Conservation (phyloP, 129 eudicot species). For the Oenanthe sinensis region DNA sequence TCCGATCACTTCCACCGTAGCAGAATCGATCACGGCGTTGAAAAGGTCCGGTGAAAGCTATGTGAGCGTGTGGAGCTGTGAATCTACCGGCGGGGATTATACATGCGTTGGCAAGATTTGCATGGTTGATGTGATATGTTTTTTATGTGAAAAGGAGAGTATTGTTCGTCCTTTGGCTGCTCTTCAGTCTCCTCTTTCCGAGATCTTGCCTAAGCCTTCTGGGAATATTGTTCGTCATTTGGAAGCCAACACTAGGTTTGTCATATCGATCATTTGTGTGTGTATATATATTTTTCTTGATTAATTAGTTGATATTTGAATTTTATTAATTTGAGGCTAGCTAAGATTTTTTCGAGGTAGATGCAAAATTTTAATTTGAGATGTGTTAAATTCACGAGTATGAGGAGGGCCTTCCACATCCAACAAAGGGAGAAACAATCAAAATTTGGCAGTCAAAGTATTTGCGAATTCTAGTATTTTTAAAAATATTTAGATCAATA, state of each 20-base stretch:
- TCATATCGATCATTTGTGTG: background rate
- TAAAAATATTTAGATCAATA: background rate
- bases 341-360: background rate
- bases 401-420: too few species aligned
- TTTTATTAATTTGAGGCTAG: too few species aligned
- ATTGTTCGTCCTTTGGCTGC: conserved; percentile 44
- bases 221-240: conserved; percentile 46
- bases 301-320: too few species aligned
- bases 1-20: conserved; percentile 42
- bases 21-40: conserved; percentile 48
- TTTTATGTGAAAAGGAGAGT: conserved; percentile 51
- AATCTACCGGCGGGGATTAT: conserved; percentile 17
- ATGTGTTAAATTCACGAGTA: background rate
- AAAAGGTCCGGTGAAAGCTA: conserved; percentile 49
- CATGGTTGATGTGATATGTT: conserved; percentile 65
- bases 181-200: conserved; percentile 38
- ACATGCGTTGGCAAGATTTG: conserved; percentile 64
- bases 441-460: background rate
- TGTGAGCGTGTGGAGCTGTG: conserved; percentile 60
- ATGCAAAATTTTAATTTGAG: too few species aligned
- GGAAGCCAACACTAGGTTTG: conserved; percentile 69
- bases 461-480: background rate
- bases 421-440: background rate
- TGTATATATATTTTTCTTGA: background rate
- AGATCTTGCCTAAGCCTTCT: conserved; percentile 37